A percentile compares a stretch with the other conserved stretches of the same genome.
Evolutionary conservation across 2,329 filamentous ascomycete species (phyloP).

Genomic region (Trichoderma simmonsii): DNA sequence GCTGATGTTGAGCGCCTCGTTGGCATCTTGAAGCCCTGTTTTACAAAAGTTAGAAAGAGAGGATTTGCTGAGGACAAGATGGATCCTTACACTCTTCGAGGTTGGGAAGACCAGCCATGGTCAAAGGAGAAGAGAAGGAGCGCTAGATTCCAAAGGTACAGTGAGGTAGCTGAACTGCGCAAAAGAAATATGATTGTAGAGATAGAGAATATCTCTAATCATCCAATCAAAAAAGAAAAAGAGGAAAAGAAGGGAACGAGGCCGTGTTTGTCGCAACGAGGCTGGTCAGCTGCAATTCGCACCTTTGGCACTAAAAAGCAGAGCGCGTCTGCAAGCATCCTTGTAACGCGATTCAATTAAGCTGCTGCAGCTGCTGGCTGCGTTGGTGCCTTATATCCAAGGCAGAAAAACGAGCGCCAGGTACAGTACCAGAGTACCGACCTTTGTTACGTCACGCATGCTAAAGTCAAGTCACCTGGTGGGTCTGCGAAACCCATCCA

Average conservation of each 20-base stretch:
- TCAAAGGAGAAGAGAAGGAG: not conserved
- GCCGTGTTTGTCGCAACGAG: not conserved
- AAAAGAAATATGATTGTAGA: not conserved
- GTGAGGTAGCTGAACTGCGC: not conserved
- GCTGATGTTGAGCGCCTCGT: constrained; percentile 60
- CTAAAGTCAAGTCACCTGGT: not conserved
- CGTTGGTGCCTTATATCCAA: not conserved
- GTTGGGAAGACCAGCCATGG: constrained; percentile 32
- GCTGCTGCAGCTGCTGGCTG: not conserved
- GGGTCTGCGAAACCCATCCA: not conserved
- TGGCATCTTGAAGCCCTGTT: constrained; percentile 59
- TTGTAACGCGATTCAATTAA: constrained; percentile 14
- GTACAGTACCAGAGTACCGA: not conserved
- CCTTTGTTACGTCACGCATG: constrained; percentile 4
- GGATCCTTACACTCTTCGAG: constrained; percentile 34
- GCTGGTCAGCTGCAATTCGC: not conserved
- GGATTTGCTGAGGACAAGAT: not conserved
- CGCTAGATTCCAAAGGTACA: not conserved
- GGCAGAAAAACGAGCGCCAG: not conserved
- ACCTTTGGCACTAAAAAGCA: not conserved
- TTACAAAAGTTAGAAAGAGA: not conserved
- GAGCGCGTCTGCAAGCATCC: constrained; percentile 1
- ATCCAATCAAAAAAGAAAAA: not conserved
- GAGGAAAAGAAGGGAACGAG: not conserved
- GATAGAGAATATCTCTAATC: not conserved